Percentiles rank a stretch among this genome's conserved stretches.
These are phyloP conservation scores for Dittrichia graveolens DNA, from an alignment of 129 eudicot genomes.

Conservation along the genomic window DNA sequence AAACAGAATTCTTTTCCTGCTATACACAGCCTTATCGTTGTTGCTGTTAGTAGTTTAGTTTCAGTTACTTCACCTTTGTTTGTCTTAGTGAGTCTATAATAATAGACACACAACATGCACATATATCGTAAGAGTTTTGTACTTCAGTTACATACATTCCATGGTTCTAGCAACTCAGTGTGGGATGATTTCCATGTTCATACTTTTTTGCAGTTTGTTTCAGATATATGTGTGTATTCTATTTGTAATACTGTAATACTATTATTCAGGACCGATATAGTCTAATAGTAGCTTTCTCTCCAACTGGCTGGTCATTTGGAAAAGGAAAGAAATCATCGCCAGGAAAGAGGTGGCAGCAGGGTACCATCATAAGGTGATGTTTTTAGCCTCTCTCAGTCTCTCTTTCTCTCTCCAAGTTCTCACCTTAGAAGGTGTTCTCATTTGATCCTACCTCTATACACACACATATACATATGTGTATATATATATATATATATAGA, in stretches of 20 bases:
- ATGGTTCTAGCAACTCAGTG: no score
- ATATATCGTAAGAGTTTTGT: neutral
- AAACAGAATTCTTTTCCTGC: no score
- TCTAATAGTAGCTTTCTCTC: conserved; percentile 90
- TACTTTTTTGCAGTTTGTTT: neutral
- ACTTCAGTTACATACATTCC: neutral
- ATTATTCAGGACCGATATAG: conserved; percentile 65
- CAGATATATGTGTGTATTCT: no score
- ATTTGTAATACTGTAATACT: neutral
- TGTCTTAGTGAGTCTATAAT: neutral
- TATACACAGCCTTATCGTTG: no score
- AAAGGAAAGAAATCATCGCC: conserved; percentile 91
- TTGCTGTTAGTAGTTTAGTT: conserved; percentile 3
- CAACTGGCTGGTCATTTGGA: conserved; percentile 95
- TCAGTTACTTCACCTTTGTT: neutral
- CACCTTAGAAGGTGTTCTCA: no score
- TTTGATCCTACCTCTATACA: no score
- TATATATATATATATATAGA: no score
- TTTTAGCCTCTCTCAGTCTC: neutral
- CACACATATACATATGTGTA: no score
- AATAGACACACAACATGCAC: conserved; percentile 3
- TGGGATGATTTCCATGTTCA: no score
- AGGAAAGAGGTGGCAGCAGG: conserved; percentile 96
- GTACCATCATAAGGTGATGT: conserved; percentile 79
- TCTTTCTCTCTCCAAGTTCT: no score